Evolutionary conservation across 805 yeast species (phyloP), one percentile per base, ranked within the genome.

Genomic region (Saccharomycopsis fibuligera): DNA sequence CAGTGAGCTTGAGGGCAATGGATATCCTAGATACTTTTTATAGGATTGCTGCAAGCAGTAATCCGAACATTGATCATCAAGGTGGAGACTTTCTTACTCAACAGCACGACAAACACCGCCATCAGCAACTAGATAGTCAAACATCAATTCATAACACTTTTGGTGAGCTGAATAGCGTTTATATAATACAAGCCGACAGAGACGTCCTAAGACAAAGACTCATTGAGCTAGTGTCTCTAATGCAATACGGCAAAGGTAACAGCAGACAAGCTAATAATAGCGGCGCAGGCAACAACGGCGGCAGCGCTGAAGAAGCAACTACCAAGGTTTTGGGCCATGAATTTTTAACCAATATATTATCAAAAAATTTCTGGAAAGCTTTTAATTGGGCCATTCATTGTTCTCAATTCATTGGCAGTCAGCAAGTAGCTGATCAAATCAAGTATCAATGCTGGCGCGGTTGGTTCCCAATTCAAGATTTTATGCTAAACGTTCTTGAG

Each of bases 401-500:
- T 19, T 31, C 36, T 5, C n/a, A 29, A 16, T 29, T 23, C 36
- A 23, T 5, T 22, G 16, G 10, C 21, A 33, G 21, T 5, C n/a
- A 21, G 9, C 9, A 10, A 6, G 31, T 9, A 16, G 17, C 19
- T 9, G 35, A 25, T 10, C 5, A 12, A n/a, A 12, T 40, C n/a
- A 42, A 30, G 24, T 42, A 42, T 24, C 36, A 17, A 30, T 42
- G 45, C 37, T 47, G 45, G 45, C 5, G 21, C 9, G 33, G 24
- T 12, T 47, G 50, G 50, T 16, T 14, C 5, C 40, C 41, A 1
- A 10, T 47, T 21, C 16, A 42, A 5, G 19, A 33, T 19, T 41
- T 47, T 10, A 17, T 41, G 23, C 8, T 47, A 8, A 19, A 41
- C 29, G 29, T 47, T 9, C 4, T 47, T 9, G 24, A 23, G 9